phyloP scores from a whole-genome alignment of 1,284 basidiomycete genomes.

The Volvariella volvacea region DNA sequence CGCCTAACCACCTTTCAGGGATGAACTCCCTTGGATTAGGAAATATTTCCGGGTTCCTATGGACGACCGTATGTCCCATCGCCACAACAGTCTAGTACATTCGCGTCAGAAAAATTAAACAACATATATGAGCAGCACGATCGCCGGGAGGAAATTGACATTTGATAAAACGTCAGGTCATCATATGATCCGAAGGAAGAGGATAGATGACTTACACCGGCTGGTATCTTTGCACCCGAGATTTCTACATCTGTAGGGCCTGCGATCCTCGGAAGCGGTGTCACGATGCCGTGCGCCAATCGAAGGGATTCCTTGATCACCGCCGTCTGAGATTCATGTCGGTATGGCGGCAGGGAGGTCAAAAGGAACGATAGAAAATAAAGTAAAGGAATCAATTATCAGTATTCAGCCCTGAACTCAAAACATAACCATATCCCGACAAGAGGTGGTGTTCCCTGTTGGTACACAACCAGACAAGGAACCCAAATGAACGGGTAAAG shows the following conservation, averaged over 20 bases:
- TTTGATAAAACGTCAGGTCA: too few relatives aligned
- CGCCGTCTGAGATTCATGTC: constrained; percentile 16
- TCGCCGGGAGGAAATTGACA: too few relatives aligned
- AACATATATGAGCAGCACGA: constrained; percentile 2
- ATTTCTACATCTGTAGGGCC: constrained; percentile 18
- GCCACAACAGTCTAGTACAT: constrained; percentile 17
- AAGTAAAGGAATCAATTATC: neutral
- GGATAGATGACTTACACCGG: constrained; percentile 17
- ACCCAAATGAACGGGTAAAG: too few relatives aligned
- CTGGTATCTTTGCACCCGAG: constrained; percentile 19
- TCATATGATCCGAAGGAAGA: constrained; percentile 1
- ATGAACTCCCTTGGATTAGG: constrained; percentile 16
- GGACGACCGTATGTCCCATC: constrained; percentile 17
- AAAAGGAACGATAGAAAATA: neutral
- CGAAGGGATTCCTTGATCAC: constrained; percentile 26
- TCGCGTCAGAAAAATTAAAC: constrained; percentile 2
- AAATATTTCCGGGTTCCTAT: constrained; percentile 18
- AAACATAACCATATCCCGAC: too few relatives aligned
- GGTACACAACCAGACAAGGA: too few relatives aligned
- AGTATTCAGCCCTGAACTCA: too few relatives aligned
- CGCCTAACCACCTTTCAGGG: constrained; percentile 21
- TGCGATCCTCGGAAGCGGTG: constrained; percentile 24
- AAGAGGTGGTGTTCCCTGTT: too few relatives aligned
- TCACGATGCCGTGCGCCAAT: constrained; percentile 24
- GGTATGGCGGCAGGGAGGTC: neutral